Conservation (phyloP, 1,139 yeast species). For the Kodamaea sp. region DNA sequence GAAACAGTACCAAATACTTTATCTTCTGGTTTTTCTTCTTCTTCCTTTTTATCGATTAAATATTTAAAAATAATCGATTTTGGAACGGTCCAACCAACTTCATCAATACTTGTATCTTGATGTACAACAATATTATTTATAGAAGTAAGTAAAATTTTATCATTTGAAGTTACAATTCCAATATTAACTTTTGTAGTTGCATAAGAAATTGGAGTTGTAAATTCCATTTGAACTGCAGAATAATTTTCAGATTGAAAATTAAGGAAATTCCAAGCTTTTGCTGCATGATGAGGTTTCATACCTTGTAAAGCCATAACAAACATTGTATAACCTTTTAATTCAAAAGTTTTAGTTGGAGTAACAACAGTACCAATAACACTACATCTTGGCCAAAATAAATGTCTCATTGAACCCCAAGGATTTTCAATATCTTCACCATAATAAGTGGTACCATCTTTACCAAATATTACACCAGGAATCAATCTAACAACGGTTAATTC, state of each 20-base stretch:
- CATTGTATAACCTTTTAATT: constrained; percentile 64
- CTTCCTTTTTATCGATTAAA: constrained; percentile 44
- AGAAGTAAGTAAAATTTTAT: constrained; percentile 62
- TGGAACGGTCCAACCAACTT: constrained; percentile 93
- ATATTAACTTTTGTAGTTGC: constrained; percentile 77
- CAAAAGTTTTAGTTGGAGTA: constrained; percentile 23
- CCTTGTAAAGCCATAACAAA: constrained; percentile 98
- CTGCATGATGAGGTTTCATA: constrained; percentile 99
- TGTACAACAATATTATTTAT: constrained; percentile 66
- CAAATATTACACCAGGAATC: constrained; percentile 87
- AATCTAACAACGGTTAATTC: constrained; percentile 60
- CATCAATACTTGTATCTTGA: constrained; percentile 57
- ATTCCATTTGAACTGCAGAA: constrained; percentile 88
- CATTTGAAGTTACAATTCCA: constrained; percentile 68
- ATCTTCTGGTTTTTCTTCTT: constrained; percentile 24
- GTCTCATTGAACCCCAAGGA: constrained; percentile 99
- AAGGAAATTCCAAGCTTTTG: constrained; percentile 92
- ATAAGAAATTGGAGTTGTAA: constrained; percentile 88
- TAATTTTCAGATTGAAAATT: constrained; percentile 77
- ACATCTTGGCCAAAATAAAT: constrained; percentile 93
- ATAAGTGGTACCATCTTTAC: constrained; percentile 77
- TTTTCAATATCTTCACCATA: constrained; percentile 78
- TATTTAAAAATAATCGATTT: constrained; percentile 55
- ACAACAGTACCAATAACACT: constrained; percentile 59
- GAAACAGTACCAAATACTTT: constrained; percentile 39